A percentile compares a stretch with the other conserved stretches of the same genome.
Evolutionary conservation across 306 rosid genomes (phyloP).

Genomic region (Morella rubra): DNA sequence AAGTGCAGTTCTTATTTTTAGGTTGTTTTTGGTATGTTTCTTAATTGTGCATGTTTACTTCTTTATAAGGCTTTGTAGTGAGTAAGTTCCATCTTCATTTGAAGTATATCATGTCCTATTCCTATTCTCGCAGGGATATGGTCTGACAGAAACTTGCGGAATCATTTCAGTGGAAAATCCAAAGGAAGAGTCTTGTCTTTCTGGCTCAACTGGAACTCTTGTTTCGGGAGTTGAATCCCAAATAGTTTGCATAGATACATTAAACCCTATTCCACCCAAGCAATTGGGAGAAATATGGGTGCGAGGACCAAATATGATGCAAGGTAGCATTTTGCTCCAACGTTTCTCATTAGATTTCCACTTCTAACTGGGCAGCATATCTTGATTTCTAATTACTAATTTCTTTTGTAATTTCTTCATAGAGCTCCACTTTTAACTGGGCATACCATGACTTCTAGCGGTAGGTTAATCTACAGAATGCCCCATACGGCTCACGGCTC

Average conservation of each 20-base stretch:
- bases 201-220: conserved; percentile 40
- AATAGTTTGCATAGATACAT: conserved; percentile 29
- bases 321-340: conserved; percentile 22
- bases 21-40: no score
- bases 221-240: conserved; percentile 38
- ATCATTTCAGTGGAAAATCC: conserved; percentile 26
- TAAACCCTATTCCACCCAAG: conserved; percentile 42
- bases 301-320: conserved; percentile 45
- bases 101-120: not conserved
- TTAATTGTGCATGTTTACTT: no score
- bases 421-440: no score
- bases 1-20: no score
- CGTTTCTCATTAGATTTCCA: not conserved
- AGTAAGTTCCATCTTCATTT: not conserved
- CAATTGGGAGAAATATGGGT: conserved; percentile 45
- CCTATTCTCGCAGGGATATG: conserved; percentile 46
- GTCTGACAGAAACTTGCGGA: conserved; percentile 51
- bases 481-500: no score
- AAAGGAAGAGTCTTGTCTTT: conserved; percentile 19
- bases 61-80: not conserved
- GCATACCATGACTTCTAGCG: no score
- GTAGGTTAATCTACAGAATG: no score
- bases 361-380: no score
- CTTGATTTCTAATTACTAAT: no score
- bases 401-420: no score